Percentiles rank a stretch among this genome's conserved stretches.
These are phyloP conservation scores for Pichiaceae sp. DNA, from an alignment of 1,139 yeast genomes.

Conservation along the genomic window DNA sequence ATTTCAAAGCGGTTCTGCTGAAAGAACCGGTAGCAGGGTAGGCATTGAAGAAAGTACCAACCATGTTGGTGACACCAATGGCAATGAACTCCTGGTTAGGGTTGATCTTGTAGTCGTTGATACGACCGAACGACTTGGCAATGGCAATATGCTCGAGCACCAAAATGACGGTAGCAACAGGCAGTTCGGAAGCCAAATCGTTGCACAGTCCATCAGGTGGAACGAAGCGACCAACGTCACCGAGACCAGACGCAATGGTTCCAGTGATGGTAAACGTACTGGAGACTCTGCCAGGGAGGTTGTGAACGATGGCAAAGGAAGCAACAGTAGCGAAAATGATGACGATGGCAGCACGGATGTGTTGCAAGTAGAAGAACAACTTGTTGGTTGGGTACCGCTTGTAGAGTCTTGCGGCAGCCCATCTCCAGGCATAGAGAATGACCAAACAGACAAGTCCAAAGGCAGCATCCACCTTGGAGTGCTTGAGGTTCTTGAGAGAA, in stretches of 20 bases:
- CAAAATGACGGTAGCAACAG: constrained; percentile 75
- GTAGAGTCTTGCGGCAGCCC: constrained; percentile 46
- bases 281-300: constrained; percentile 17
- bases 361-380: constrained; percentile 61
- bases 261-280: constrained; percentile 62
- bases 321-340: constrained; percentile 72
- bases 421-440: constrained; percentile 63
- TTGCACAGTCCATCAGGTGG: constrained; percentile 55
- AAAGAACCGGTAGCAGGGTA: constrained; percentile 97
- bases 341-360: constrained; percentile 74
- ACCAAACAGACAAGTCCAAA: constrained; percentile 75
- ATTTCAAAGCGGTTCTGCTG: constrained; percentile 87
- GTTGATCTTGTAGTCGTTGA: constrained; percentile 81
- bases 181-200: constrained; percentile 68
- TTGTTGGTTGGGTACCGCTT: constrained; percentile 53
- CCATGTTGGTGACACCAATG: constrained; percentile 82
- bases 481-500: constrained; percentile 62
- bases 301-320: constrained; percentile 37
- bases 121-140: constrained; percentile 86
- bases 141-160: constrained; percentile 90
- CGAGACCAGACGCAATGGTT: constrained; percentile 72
- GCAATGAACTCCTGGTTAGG: constrained; percentile 95
- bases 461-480: constrained; percentile 72
- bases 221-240: constrained; percentile 64
- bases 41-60: constrained; percentile 88